Evolutionary conservation across 768 basidiomycete species (phyloP).

Genomic region (Lyophyllum decastes): DNA sequence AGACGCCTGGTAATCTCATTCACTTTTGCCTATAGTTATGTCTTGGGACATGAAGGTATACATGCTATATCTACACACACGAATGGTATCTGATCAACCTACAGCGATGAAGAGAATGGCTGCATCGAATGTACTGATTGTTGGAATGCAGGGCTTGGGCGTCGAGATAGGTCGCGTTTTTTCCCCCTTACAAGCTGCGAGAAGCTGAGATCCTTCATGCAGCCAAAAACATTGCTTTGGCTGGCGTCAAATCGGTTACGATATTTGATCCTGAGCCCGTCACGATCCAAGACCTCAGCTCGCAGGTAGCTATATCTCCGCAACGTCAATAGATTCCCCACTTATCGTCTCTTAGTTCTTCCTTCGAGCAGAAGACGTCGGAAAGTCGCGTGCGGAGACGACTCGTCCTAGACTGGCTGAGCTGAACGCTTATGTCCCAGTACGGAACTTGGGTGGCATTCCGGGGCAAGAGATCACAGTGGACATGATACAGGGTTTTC

Average conservation of each 20-base stretch:
- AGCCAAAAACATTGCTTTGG: conserved; percentile 95
- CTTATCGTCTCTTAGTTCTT: conserved; percentile 69
- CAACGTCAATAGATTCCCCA: conserved; percentile 8
- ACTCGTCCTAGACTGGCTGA: conserved; percentile 90
- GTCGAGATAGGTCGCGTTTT: conserved; percentile 79
- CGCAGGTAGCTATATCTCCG: conserved; percentile 60
- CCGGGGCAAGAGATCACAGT: conserved; percentile 77
- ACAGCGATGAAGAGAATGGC: conserved; percentile 99
- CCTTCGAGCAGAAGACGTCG: conserved; percentile 83
- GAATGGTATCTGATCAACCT: conserved; percentile 7
- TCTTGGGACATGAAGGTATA: conserved; percentile 93
- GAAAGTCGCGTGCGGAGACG: conserved; percentile 83
- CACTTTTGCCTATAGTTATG: conserved; percentile 60
- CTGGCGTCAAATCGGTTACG: conserved; percentile 97
- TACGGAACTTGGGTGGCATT: conserved; percentile 79
- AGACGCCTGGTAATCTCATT: conserved; percentile 16
- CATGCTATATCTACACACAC: background rate
- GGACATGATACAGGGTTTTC: conserved; percentile 85
- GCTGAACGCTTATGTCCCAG: conserved; percentile 94
- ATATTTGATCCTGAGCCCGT: conserved; percentile 93
- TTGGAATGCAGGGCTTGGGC: conserved; percentile 90
- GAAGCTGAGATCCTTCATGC: conserved; percentile 8
- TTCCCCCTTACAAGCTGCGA: background rate
- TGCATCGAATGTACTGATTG: conserved; percentile 88
- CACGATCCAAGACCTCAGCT: conserved; percentile 85